Conservation (phyloP, 495 filamentous ascomycete genomes). For the Xylaria scruposa region DNA sequence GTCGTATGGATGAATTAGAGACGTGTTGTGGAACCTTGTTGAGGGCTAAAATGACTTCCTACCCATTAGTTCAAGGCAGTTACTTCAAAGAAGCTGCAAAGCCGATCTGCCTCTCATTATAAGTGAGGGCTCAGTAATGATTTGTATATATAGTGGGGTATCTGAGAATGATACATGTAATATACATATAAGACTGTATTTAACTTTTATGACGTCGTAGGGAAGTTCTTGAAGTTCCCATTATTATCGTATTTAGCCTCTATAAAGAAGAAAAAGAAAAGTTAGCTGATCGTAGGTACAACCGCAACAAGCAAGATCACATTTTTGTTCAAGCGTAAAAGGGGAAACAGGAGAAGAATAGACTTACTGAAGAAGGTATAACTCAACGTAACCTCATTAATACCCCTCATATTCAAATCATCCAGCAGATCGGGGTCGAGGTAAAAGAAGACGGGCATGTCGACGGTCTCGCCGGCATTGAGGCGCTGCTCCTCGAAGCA, state of each 20-base stretch:
- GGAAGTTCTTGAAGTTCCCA: constrained; percentile 54
- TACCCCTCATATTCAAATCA: constrained; percentile 89
- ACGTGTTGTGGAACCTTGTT: too few relatives aligned
- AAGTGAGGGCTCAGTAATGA: not conserved
- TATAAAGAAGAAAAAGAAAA: constrained; percentile 39
- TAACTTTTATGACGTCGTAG: constrained; percentile 24
- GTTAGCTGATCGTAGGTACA: constrained; percentile 31
- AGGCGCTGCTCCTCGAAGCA: constrained; percentile 96
- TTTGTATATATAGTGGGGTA: constrained; percentile 16
- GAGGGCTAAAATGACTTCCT: too few relatives aligned
- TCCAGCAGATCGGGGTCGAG: constrained; percentile 94
- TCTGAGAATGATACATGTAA: constrained; percentile 12
- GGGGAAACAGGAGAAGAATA: too few relatives aligned
- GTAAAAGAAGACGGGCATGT: constrained; percentile 99
- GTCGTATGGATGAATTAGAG: not conserved
- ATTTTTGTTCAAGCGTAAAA: too few relatives aligned
- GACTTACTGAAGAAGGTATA: constrained; percentile 99
- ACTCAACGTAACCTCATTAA: constrained; percentile 91
- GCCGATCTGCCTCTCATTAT: not conserved
- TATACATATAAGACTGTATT: constrained; percentile 14
- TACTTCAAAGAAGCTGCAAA: not conserved
- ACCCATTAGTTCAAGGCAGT: too few relatives aligned
- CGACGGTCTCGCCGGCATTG: constrained; percentile 94
- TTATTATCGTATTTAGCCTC: constrained; percentile 89
- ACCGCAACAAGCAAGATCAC: constrained; percentile 11